These are phyloP conservation scores for Boletus fagicola DNA, from an alignment of 768 basidiomycete genomes.

Conservation along the genomic window DNA sequence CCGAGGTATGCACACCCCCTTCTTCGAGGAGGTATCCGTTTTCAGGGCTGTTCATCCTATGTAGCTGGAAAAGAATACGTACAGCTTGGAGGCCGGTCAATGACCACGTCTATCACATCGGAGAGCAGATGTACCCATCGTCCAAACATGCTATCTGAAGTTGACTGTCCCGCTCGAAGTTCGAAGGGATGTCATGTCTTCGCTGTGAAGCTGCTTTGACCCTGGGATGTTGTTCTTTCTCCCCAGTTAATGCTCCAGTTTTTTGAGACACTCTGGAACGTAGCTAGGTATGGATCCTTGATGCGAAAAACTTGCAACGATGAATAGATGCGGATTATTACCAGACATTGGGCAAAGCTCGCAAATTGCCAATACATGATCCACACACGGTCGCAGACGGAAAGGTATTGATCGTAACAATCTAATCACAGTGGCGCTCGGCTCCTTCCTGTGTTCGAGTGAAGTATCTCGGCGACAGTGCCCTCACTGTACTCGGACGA, in stretches of 20 bases:
- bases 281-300: not conserved
- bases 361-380: not conserved
- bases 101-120: not conserved
- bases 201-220: not conserved
- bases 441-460: not conserved
- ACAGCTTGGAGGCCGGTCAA: slow-evolving; percentile 53
- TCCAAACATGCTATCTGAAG: not conserved
- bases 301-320: not conserved
- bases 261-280: not conserved
- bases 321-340: not conserved
- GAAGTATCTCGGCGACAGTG: not conserved
- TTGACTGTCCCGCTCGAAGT: not conserved
- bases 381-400: not conserved
- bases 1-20: slow-evolving; percentile 49
- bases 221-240: not conserved
- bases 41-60: not conserved
- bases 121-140: not conserved
- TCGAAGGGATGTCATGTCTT: not conserved
- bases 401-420: not conserved
- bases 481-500: not conserved
- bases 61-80: slow-evolving; percentile 85
- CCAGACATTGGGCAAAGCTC: not conserved
- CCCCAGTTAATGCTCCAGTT: not conserved
- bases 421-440: not conserved
- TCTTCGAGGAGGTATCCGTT: not conserved